These are phyloP conservation scores for Saccharomyces hybrid DNA, from an alignment of 1,139 yeast genomes.

Conservation along the genomic window DNA sequence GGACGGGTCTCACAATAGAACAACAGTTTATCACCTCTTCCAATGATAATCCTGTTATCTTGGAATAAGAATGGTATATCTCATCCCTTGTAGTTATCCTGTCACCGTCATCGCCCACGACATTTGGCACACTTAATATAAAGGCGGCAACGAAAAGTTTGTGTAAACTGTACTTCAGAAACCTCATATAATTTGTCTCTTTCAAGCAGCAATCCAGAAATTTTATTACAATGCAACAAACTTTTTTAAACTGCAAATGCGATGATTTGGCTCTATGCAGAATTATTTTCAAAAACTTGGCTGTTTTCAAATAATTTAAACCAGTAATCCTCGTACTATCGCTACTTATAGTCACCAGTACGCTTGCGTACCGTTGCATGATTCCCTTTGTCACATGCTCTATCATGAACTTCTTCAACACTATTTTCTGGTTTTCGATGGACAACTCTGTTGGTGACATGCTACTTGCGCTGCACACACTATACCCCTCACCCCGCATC, in stretches of 20 bases:
- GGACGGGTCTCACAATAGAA: constrained; percentile 22
- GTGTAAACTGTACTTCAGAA: constrained; percentile 15
- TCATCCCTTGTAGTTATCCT: constrained; percentile 14
- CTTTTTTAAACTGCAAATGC: constrained; percentile 20
- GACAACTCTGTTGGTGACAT: background rate
- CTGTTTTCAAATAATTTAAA: background rate
- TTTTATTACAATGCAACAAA: constrained; percentile 22
- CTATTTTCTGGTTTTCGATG: constrained; percentile 6
- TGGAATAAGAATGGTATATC: constrained; percentile 12
- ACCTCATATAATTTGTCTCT: constrained; percentile 19
- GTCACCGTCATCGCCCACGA: constrained; percentile 9
- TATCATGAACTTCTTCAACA: constrained; percentile 15
- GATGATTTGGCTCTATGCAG: constrained; percentile 15
- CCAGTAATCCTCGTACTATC: background rate
- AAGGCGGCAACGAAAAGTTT: constrained; percentile 21
- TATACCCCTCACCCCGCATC: background rate
- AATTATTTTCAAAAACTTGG: constrained; percentile 13
- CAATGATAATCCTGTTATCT: constrained; percentile 18
- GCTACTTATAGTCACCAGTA: constrained; percentile 5
- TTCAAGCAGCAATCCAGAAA: constrained; percentile 19
- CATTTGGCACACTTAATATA: constrained; percentile 17
- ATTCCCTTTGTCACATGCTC: constrained; percentile 12
- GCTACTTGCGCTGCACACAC: background rate
- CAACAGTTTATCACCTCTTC: constrained; percentile 23
- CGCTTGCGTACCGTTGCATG: constrained; percentile 8